phyloP scores from a whole-genome alignment of 768 basidiomycete species.

The Dioszegia aurantiaca region DNA sequence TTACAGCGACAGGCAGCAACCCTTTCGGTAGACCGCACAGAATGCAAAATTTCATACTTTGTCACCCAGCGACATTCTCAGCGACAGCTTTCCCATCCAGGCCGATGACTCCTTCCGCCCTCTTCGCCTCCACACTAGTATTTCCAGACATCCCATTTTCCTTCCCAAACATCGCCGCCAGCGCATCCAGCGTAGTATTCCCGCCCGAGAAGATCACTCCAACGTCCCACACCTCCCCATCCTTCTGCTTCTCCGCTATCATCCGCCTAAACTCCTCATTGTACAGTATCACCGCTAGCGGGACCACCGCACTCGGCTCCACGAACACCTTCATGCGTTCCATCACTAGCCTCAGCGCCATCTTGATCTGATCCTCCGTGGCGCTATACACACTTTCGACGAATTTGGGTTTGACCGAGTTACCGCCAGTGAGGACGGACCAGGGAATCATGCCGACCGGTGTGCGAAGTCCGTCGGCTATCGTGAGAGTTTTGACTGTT shows the following conservation, averaged over 20 bases:
- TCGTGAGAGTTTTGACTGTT: slow-evolving; percentile 34
- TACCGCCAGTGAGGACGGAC: slow-evolving; percentile 21
- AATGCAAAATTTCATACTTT: too few relatives aligned
- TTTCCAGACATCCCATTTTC: slow-evolving; percentile 14
- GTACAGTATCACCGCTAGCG: slow-evolving; percentile 38
- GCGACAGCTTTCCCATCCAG: slow-evolving; percentile 19
- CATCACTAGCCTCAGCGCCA: slow-evolving; percentile 32
- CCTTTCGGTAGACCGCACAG: too few relatives aligned
- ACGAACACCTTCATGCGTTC: slow-evolving; percentile 43
- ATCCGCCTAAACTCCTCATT: slow-evolving; percentile 28
- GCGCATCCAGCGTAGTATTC: slow-evolving; percentile 32
- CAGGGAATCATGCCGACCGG: slow-evolving; percentile 31
- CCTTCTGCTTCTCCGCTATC: slow-evolving; percentile 20
- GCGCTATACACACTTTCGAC: slow-evolving; percentile 36
- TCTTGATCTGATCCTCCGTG: slow-evolving; percentile 36
- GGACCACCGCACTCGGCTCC: slow-evolving; percentile 39
- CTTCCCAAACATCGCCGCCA: slow-evolving; percentile 24
- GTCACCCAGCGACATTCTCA: slow-evolving; percentile 31
- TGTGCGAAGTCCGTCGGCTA: slow-evolving; percentile 42
- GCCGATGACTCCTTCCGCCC: slow-evolving; percentile 23
- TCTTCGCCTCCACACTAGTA: background rate
- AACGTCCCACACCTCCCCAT: slow-evolving; percentile 24
- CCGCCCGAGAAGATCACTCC: slow-evolving; percentile 30
- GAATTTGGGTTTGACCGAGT: slow-evolving; percentile 17
- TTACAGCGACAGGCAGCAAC: too few relatives aligned